These are phyloP conservation scores for Vitellaria paradoxa DNA, from an alignment of 179 eudicot species.

Conservation along the genomic window DNA sequence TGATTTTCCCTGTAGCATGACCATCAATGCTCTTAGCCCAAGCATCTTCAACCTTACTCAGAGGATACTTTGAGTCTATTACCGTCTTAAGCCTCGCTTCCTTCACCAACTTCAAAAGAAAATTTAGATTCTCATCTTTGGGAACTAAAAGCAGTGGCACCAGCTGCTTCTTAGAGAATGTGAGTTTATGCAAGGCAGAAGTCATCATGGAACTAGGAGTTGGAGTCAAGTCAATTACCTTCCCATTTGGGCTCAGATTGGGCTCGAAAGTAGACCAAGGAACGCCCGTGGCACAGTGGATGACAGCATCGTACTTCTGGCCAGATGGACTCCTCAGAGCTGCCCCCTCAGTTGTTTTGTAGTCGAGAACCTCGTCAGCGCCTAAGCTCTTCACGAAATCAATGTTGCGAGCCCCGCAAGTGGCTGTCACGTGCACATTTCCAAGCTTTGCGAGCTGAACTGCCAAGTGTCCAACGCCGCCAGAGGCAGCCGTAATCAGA, in stretches of 20 bases:
- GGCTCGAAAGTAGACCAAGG: slow-evolving; percentile 61
- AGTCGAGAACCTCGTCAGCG: slow-evolving; percentile 58
- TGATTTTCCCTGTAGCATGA: slow-evolving; percentile 71
- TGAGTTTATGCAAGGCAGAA: slow-evolving; percentile 54
- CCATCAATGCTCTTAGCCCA: slow-evolving; percentile 68
- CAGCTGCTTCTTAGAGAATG: slow-evolving; percentile 55
- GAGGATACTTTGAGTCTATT: slow-evolving; percentile 48
- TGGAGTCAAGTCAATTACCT: slow-evolving; percentile 55
- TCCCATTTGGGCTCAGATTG: slow-evolving; percentile 38
- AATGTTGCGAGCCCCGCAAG: slow-evolving; percentile 55
- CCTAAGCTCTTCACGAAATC: slow-evolving; percentile 55
- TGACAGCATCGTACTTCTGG: slow-evolving; percentile 47
- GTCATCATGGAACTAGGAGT: slow-evolving; percentile 35
- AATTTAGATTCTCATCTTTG: slow-evolving; percentile 42
- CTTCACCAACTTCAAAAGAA: slow-evolving; percentile 48
- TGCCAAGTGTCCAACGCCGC: slow-evolving; percentile 60
- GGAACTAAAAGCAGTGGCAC: slow-evolving; percentile 39
- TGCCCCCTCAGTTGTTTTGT: slow-evolving; percentile 49
- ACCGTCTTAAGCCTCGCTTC: slow-evolving; percentile 59
- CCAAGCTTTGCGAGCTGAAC: slow-evolving; percentile 60
- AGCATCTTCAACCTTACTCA: slow-evolving; percentile 63
- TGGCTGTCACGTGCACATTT: slow-evolving; percentile 49
- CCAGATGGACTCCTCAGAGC: slow-evolving; percentile 56
- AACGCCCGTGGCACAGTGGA: slow-evolving; percentile 38
- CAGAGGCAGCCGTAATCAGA: slow-evolving; percentile 65